Conservation (phyloP, 2,329 filamentous ascomycete genomes). For the Colletotrichum cordylinicola region DNA sequence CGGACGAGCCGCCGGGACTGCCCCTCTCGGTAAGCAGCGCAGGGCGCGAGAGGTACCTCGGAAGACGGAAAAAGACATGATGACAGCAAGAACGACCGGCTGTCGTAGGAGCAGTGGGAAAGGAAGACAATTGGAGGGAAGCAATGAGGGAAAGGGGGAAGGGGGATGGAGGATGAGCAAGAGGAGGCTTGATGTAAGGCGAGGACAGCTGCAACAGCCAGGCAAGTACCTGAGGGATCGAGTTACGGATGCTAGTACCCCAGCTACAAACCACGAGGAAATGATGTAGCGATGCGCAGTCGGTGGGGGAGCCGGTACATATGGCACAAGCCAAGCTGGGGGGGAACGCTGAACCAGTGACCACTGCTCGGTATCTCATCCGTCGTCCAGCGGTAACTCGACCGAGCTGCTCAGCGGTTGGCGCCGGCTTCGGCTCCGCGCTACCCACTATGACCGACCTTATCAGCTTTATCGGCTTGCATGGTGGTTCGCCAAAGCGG, state of each 20-base stretch:
- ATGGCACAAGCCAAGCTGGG: not conserved
- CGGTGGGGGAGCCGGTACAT: conserved; percentile 12
- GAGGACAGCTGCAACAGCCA: not conserved
- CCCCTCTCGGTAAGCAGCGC: conserved; percentile 42
- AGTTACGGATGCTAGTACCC: not conserved
- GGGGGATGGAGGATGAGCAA: not conserved
- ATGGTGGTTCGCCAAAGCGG: not conserved
- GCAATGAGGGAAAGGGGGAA: not conserved
- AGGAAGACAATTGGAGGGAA: not conserved
- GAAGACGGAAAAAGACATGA: conserved; percentile 55
- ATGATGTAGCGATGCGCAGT: not conserved
- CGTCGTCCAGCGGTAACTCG: conserved; percentile 1
- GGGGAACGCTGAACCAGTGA: not conserved
- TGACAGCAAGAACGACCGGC: not conserved
- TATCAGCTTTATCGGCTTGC: not conserved
- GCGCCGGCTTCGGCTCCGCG: not conserved
- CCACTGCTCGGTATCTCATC: not conserved
- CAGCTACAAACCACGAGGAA: not conserved
- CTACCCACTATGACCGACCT: not conserved
- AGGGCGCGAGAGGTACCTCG: conserved; percentile 55
- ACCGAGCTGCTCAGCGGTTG: not conserved
- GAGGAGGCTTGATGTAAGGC: not conserved
- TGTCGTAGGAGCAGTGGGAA: not conserved
- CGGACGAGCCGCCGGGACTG: conserved; percentile 22
- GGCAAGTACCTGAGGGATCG: not conserved